These are phyloP conservation scores for Onygenales sp. DNA, from an alignment of 2,329 filamentous ascomycete species.

Conservation along the genomic window DNA sequence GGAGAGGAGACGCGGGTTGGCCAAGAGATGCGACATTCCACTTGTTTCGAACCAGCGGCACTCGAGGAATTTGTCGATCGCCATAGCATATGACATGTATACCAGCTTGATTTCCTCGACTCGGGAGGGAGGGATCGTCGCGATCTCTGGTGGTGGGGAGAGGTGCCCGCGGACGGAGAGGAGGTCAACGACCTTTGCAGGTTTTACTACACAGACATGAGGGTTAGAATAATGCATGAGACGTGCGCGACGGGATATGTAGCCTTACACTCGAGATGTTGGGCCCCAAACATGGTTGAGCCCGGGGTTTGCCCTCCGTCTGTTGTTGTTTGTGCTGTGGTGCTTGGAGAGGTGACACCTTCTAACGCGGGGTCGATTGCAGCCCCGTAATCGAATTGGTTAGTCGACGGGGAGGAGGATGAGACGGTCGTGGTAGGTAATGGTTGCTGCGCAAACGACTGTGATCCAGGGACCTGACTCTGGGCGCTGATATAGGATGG, in stretches of 20 bases:
- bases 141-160: constrained; percentile 46
- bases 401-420: constrained; percentile 28
- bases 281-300: constrained; percentile 1
- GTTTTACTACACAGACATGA: constrained; percentile 43
- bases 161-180: constrained; percentile 54
- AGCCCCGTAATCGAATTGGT: constrained; percentile 48
- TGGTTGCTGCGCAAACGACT: neutral
- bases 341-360: constrained; percentile 1
- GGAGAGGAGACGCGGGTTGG: constrained; percentile 51
- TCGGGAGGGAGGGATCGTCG: constrained; percentile 33
- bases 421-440: neutral
- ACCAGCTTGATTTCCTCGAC: constrained; percentile 62
- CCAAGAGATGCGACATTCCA: constrained; percentile 44
- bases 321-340: neutral
- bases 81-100: constrained; percentile 66
- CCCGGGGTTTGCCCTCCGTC: neutral
- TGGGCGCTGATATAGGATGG: neutral
- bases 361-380: constrained; percentile 61
- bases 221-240: constrained; percentile 31
- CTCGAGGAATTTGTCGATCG: constrained; percentile 68
- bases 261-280: constrained; percentile 30
- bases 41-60: constrained; percentile 66
- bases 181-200: constrained; percentile 65
- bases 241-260: neutral
- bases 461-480: neutral